phyloP scores from a whole-genome alignment of 768 basidiomycete genomes.

The Naganishia vaughanmartiniae region DNA sequence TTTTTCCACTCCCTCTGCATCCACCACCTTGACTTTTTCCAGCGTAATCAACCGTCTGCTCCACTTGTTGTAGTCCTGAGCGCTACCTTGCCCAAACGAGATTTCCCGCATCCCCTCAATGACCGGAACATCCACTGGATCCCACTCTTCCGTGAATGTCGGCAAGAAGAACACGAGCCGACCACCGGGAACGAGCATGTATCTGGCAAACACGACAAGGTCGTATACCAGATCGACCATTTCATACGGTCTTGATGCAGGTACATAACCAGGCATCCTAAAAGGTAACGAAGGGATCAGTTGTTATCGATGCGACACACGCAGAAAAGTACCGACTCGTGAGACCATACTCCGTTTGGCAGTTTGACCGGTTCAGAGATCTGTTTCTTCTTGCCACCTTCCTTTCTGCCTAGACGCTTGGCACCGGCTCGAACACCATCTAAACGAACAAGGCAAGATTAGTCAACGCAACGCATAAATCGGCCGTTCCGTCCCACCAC shows the following conservation, averaged over 20 bases:
- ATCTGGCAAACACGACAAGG: constrained; percentile 75
- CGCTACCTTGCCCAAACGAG: constrained; percentile 55
- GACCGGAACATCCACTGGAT: constrained; percentile 74
- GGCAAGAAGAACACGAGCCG: constrained; percentile 88
- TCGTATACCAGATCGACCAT: constrained; percentile 77
- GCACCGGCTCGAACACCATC: constrained; percentile 77
- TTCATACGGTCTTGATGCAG: constrained; percentile 89
- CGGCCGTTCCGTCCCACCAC: not conserved
- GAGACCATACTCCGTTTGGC: constrained; percentile 49
- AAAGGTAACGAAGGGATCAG: constrained; percentile 31
- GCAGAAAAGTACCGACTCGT: constrained; percentile 48
- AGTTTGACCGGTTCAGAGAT: constrained; percentile 46
- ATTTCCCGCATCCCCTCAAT: constrained; percentile 79
- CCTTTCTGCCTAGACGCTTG: constrained; percentile 52
- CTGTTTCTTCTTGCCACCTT: constrained; percentile 36
- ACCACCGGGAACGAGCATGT: constrained; percentile 78
- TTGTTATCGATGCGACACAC: not conserved
- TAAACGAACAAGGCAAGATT: constrained; percentile 41
- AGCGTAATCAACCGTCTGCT: constrained; percentile 92
- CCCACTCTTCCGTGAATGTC: constrained; percentile 78
- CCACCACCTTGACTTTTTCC: constrained; percentile 58
- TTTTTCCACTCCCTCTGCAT: not conserved
- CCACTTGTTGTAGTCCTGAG: constrained; percentile 94
- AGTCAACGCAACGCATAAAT: constrained; percentile 16
- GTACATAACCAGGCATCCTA: constrained; percentile 68